A percentile compares a stretch with the other conserved stretches of the same genome.
phyloP scores from a whole-genome alignment of 1,284 basidiomycete genomes.

The Mycosarcoma maydis region DNA sequence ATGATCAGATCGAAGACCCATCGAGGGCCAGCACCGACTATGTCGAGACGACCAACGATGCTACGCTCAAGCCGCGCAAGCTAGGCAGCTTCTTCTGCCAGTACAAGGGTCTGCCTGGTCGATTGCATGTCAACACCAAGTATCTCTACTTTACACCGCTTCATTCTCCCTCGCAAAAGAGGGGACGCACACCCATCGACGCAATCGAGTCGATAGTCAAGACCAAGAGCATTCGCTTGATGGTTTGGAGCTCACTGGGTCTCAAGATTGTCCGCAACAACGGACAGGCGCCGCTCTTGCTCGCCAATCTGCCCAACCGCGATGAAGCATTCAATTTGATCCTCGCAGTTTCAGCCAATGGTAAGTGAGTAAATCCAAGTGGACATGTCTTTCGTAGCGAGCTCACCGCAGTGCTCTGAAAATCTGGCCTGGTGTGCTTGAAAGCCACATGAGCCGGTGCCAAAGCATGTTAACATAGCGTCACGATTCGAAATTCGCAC shows the following conservation, averaged over 20 bases:
- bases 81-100: conserved; percentile 66
- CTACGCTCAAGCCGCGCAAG: conserved; percentile 53
- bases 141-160: conserved; percentile 62
- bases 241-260: conserved; percentile 60
- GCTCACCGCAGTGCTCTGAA: too few relatives aligned
- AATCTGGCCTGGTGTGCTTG: too few relatives aligned
- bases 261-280: conserved; percentile 59
- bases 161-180: conserved; percentile 51
- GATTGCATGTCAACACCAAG: conserved; percentile 59
- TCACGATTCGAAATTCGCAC: too few relatives aligned
- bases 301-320: conserved; percentile 61
- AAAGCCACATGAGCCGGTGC: too few relatives aligned
- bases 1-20: conserved; percentile 42
- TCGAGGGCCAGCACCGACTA: conserved; percentile 41
- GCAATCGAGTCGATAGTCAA: conserved; percentile 62
- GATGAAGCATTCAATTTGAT: conserved; percentile 65
- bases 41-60: conserved; percentile 38
- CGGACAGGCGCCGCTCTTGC: conserved; percentile 49
- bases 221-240: conserved; percentile 57
- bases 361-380: too few relatives aligned
- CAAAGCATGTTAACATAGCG: conserved; percentile 9
- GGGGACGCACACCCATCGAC: conserved; percentile 53
- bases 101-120: conserved; percentile 62
- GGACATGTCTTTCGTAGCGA: too few relatives aligned
- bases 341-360: conserved; percentile 55